phyloP scores from a whole-genome alignment of 1,139 yeast genomes.

The Lodderomyces parapsilosis region DNA sequence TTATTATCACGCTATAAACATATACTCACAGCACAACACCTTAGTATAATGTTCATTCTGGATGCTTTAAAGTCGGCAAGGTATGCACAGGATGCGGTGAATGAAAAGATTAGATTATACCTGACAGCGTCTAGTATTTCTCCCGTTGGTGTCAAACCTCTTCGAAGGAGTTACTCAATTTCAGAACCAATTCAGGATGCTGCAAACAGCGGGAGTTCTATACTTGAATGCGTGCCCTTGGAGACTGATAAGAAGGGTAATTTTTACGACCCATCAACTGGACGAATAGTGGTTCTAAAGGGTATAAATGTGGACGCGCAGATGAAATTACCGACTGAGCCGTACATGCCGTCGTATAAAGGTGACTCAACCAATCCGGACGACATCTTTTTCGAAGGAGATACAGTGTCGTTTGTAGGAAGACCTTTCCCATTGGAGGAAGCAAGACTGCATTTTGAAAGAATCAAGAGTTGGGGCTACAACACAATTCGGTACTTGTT shows the following conservation, averaged over 20 bases:
- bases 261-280: constrained; percentile 54
- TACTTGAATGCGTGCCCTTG: constrained; percentile 34
- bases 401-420: constrained; percentile 73
- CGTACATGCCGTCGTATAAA: constrained; percentile 52
- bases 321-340: constrained; percentile 66
- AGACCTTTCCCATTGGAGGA: constrained; percentile 77
- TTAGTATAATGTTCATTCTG: not conserved
- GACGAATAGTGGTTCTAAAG: constrained; percentile 61
- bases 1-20: not conserved
- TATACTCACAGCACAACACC: no score
- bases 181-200: constrained; percentile 20
- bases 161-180: constrained; percentile 23
- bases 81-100: constrained; percentile 30
- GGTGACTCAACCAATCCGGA: constrained; percentile 44
- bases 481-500: constrained; percentile 74
- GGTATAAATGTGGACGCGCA: constrained; percentile 86
- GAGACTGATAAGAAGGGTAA: constrained; percentile 46
- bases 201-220: constrained; percentile 13
- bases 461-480: constrained; percentile 80
- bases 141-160: constrained; percentile 29
- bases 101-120: constrained; percentile 33
- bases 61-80: constrained; percentile 11
- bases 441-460: constrained; percentile 62
- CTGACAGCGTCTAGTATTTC: constrained; percentile 20
- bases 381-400: constrained; percentile 64